Conservation (phyloP, 2,329 filamentous ascomycete genomes). For the Xylariaceae sp. region DNA sequence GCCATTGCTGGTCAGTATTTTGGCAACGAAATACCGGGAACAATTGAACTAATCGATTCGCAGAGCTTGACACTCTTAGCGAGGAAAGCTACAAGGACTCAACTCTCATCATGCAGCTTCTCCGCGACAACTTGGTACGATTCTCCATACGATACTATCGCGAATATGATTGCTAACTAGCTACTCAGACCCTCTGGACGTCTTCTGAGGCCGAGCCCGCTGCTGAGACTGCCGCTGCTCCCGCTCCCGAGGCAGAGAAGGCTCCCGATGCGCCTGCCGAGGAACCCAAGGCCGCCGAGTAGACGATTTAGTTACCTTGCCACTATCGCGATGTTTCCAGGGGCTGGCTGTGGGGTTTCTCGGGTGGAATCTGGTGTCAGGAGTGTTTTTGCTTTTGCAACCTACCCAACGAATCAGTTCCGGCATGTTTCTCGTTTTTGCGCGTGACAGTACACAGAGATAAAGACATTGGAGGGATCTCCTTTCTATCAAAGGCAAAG, state of each 20-base stretch:
- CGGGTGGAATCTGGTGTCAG: slow-evolving; percentile 57
- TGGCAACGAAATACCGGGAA: not conserved
- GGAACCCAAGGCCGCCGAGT: slow-evolving; percentile 68
- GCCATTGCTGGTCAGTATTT: slow-evolving; percentile 70
- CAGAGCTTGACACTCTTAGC: slow-evolving; percentile 92
- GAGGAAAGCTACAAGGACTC: slow-evolving; percentile 99
- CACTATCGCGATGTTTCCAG: slow-evolving; percentile 40
- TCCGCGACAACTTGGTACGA: slow-evolving; percentile 90
- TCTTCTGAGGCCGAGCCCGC: slow-evolving; percentile 90
- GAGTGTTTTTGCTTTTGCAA: slow-evolving; percentile 56
- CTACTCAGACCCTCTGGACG: slow-evolving; percentile 87
- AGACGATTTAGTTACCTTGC: slow-evolving; percentile 38
- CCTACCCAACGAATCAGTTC: slow-evolving; percentile 36
- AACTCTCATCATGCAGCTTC: slow-evolving; percentile 97
- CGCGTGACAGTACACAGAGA: slow-evolving; percentile 45
- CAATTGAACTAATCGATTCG: slow-evolving; percentile 20
- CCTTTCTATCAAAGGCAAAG: slow-evolving; percentile 27
- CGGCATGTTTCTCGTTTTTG: slow-evolving; percentile 45
- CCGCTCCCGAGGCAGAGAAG: slow-evolving; percentile 53
- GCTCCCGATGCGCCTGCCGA: slow-evolving; percentile 53
- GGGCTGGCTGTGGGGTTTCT: slow-evolving; percentile 38
- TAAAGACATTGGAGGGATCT: slow-evolving; percentile 32
- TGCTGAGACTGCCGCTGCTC: slow-evolving; percentile 49
- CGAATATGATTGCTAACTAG: not conserved
- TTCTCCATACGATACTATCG: not conserved